Evolutionary conservation across 805 yeast genomes (phyloP).

Genomic region (Pichia occidentalis): DNA sequence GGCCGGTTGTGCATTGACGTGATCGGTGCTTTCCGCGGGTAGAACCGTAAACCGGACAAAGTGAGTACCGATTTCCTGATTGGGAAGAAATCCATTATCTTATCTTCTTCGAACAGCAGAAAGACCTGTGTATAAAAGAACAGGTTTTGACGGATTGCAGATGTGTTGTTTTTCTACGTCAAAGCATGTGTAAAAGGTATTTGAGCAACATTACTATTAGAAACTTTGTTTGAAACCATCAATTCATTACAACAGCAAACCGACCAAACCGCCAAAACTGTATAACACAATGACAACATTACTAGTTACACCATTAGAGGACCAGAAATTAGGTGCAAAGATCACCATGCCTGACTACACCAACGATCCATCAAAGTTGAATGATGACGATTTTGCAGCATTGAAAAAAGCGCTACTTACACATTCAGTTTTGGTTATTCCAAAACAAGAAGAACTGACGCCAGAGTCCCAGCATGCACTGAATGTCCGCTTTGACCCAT

Average conservation of each 20-base stretch:
- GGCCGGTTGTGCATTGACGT: too few species aligned
- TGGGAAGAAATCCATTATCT: neutral
- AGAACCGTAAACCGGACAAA: constrained; percentile 3
- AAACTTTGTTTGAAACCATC: too few species aligned
- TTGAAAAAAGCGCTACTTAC: constrained; percentile 60
- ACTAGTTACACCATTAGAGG: constrained; percentile 41
- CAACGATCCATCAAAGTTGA: constrained; percentile 65
- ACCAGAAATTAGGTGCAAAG: constrained; percentile 62
- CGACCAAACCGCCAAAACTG: neutral
- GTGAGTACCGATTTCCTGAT: neutral
- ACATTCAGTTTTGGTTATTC: constrained; percentile 68
- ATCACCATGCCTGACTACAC: constrained; percentile 60
- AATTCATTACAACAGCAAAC: too few species aligned
- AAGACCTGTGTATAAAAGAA: neutral
- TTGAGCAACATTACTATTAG: too few species aligned
- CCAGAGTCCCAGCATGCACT: constrained; percentile 73
- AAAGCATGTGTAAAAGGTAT: too few species aligned
- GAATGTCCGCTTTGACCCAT: constrained; percentile 74
- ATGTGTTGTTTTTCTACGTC: too few species aligned
- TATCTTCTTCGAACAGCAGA: neutral
- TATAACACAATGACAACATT: constrained; percentile 6
- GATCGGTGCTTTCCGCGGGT: constrained; percentile 1
- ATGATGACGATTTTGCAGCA: constrained; percentile 55
- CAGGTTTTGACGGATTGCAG: too few species aligned
- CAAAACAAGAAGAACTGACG: constrained; percentile 57